Evolutionary conservation across 2,329 filamentous ascomycete genomes (phyloP), one percentile per base, ranked within the genome.

Genomic region (Penicillium sp.): DNA sequence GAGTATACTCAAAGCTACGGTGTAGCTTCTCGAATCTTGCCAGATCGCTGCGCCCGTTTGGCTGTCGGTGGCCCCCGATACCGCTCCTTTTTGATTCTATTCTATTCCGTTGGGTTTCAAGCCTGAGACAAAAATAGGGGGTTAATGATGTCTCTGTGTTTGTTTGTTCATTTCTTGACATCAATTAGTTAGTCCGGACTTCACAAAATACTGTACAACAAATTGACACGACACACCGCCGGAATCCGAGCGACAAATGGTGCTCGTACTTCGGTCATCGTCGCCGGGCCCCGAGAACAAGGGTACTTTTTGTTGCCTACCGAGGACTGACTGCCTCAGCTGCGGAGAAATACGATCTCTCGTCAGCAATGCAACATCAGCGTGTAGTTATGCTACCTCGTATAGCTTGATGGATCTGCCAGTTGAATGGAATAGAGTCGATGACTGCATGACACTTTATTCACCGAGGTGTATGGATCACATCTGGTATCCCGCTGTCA

Each of bases 101-200:
- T 40, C n/a, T 16, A 41, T 51, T 56, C 22, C 57, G 62, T 64
- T 64, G 62, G 46, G 55, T 35, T 46, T 46, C 14, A 31, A 16
- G 6, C 11, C 19, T 22, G 6, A 31, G 14, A 27, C 22, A 46
- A 3, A 11, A 27, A 22, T 22, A 22, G 3, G 22, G 24, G 43
- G 24, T 5, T 2, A n/a, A 44, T 24, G 4, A 4, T 46, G 43
- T 2, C 7, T 46, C 19, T 43, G 19, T 9, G n/a, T 41, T 19
- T 9, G n/a, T 41, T 19, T 6, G 10, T 31, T 31, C 7, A 10
- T 31, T 10, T 31, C 31, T 31, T 31, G 31, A 31, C 31, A 10
- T 31, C 18, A n/a, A 46, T n/a, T 27, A 31, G 31, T 31, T 31
- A 35, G n/a, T 6, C n/a, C 46, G 27, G 19, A 49, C 27, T 49